Conservation (phyloP, 139 green algal species). For the Tetradesmus obliquus region DNA sequence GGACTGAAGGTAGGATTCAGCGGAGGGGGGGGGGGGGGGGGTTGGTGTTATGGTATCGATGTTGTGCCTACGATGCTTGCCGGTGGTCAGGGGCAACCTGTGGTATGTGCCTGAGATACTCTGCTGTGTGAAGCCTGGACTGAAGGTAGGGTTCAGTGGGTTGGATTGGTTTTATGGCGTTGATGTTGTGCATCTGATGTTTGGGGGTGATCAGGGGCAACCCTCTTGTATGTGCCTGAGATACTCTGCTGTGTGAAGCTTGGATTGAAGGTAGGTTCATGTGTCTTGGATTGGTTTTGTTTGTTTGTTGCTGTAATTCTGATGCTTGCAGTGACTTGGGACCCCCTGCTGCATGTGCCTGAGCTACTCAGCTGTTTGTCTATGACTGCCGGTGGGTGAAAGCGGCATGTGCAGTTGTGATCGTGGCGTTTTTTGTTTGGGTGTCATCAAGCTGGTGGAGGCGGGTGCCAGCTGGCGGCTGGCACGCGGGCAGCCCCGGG, state of each 20-base stretch:
- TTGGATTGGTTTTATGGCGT: no score
- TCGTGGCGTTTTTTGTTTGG: no score
- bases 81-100: background rate
- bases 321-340: background rate
- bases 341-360: background rate
- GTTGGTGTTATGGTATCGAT: no score
- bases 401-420: background rate
- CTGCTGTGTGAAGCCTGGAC: background rate
- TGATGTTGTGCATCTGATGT: no score
- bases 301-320: no score
- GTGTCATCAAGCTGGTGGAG: background rate
- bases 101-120: constrained; percentile 26
- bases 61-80: no score
- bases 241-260: background rate
- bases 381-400: background rate
- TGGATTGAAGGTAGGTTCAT: background rate
- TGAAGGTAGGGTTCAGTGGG: background rate
- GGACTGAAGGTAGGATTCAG: background rate
- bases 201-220: background rate
- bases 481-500: background rate
- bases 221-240: constrained; percentile 13
- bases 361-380: background rate
- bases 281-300: no score
- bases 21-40: no score
- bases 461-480: constrained; percentile 12